Evolutionary conservation across 1,139 yeast genomes (phyloP).

Genomic region (Spathaspora sp.): DNA sequence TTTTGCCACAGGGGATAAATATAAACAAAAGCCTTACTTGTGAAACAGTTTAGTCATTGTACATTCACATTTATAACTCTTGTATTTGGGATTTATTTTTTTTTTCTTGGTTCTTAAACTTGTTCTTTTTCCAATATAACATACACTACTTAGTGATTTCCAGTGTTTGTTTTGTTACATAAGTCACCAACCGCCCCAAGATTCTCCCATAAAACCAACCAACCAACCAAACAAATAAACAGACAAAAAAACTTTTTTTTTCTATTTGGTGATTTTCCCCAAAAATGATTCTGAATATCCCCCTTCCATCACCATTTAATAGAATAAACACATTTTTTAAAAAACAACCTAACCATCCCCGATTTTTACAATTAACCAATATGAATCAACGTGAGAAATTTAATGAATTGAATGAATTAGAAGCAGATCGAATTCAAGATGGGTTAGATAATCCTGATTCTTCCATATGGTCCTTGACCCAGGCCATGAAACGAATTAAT

Average conservation of each 20-base stretch:
- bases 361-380: not conserved
- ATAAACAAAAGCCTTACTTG: not conserved
- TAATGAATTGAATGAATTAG: slow-evolving; percentile 16
- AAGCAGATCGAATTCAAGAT: slow-evolving; percentile 18
- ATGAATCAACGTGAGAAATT: slow-evolving; percentile 15
- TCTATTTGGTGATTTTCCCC: too few relatives aligned
- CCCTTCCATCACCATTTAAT: not conserved
- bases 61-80: too few relatives aligned
- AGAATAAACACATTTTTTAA: not conserved
- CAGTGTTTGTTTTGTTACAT: too few relatives aligned
- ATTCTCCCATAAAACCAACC: not conserved
- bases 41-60: not conserved
- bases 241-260: not conserved
- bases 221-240: slow-evolving; percentile 2
- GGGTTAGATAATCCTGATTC: slow-evolving; percentile 16
- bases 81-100: too few relatives aligned
- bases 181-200: not conserved
- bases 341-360: slow-evolving; percentile 1
- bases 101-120: too few relatives aligned
- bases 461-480: slow-evolving; percentile 24
- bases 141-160: too few relatives aligned
- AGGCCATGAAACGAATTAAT: slow-evolving; percentile 21
- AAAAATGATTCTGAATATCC: slow-evolving; percentile 3
- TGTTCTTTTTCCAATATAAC: too few relatives aligned
- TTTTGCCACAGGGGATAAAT: not conserved